phyloP scores from a whole-genome alignment of 2,329 filamentous ascomycete species.

The Spiromastix sp. region DNA sequence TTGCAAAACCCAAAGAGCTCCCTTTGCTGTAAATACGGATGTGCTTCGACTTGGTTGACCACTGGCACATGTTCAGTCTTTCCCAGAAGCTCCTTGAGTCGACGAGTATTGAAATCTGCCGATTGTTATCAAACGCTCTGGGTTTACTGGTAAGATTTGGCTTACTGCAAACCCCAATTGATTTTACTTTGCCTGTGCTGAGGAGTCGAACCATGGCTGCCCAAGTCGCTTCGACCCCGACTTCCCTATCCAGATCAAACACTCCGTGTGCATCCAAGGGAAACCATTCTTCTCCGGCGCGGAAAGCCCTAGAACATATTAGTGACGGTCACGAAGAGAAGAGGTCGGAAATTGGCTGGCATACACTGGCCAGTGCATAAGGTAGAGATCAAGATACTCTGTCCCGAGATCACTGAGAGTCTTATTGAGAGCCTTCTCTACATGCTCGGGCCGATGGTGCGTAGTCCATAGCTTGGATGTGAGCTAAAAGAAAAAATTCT shows the following conservation, averaged over 20 bases:
- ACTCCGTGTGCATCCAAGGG: constrained; percentile 13
- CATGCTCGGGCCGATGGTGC: constrained; percentile 54
- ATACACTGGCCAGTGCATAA: constrained; percentile 47
- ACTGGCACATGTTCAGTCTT: constrained; percentile 30
- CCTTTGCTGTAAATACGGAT: constrained; percentile 51
- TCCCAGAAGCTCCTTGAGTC: constrained; percentile 27
- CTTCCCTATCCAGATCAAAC: constrained; percentile 14
- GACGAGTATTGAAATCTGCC: constrained; percentile 32
- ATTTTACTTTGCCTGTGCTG: constrained; percentile 47
- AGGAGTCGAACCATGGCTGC: constrained; percentile 51
- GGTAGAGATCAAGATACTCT: constrained; percentile 60
- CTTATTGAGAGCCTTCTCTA: constrained; percentile 49
- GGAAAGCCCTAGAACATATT: constrained; percentile 15
- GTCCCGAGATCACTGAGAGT: constrained; percentile 52
- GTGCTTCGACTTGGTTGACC: constrained; percentile 55
- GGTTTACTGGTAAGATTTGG: constrained; percentile 11
- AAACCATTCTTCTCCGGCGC: constrained; percentile 15
- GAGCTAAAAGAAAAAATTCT: no score
- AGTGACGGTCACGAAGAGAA: no score
- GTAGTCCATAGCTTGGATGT: constrained; percentile 79
- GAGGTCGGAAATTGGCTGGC: no score
- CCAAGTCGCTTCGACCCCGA: constrained; percentile 38
- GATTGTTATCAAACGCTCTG: constrained; percentile 61
- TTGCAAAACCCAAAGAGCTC: constrained; percentile 42
- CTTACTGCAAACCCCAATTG: constrained; percentile 57